phyloP scores from a whole-genome alignment of 164 flowering plant genomes.

The Aristolochia californica region DNA sequence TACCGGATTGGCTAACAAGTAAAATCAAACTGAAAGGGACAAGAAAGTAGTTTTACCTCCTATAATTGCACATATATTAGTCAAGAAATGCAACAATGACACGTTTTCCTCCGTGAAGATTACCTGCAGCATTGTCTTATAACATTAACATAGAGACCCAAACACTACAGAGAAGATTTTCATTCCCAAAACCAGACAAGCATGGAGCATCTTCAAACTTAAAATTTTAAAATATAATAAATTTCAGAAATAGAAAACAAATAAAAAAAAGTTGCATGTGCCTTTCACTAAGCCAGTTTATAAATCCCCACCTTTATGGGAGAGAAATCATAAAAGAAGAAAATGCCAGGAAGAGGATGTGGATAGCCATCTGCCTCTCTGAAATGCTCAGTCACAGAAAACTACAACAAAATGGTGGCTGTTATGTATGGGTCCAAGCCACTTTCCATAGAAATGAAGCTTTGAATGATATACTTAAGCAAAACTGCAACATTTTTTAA shows the following conservation, averaged over 20 bases:
- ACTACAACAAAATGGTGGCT: conserved; percentile 26
- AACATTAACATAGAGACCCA: not conserved
- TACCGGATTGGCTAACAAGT: not conserved
- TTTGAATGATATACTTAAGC: not conserved
- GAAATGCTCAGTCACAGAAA: conserved; percentile 75
- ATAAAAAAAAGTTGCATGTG: not conserved
- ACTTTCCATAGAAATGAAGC: not conserved
- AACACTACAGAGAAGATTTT: not conserved
- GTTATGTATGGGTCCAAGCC: not conserved
- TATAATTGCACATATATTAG: conserved; percentile 55
- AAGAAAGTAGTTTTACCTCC: conserved; percentile 38
- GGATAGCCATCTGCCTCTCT: conserved; percentile 30
- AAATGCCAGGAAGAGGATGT: conserved; percentile 50
- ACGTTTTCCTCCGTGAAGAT: conserved; percentile 37
- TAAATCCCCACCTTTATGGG: conserved; percentile 56
- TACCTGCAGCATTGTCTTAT: conserved; percentile 34
- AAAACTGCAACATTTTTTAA: no score
- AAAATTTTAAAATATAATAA: not conserved
- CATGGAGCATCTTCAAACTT: not conserved
- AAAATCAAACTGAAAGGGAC: not conserved
- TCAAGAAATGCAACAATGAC: conserved; percentile 56
- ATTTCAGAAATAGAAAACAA: not conserved
- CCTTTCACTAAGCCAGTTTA: not conserved
- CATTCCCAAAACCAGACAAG: no score
- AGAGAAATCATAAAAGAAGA: conserved; percentile 65